Percentiles rank a stretch among this genome's conserved stretches.
These are phyloP conservation scores for Boletus vinaceobasis DNA, from an alignment of 768 basidiomycete species.

Conservation along the genomic window DNA sequence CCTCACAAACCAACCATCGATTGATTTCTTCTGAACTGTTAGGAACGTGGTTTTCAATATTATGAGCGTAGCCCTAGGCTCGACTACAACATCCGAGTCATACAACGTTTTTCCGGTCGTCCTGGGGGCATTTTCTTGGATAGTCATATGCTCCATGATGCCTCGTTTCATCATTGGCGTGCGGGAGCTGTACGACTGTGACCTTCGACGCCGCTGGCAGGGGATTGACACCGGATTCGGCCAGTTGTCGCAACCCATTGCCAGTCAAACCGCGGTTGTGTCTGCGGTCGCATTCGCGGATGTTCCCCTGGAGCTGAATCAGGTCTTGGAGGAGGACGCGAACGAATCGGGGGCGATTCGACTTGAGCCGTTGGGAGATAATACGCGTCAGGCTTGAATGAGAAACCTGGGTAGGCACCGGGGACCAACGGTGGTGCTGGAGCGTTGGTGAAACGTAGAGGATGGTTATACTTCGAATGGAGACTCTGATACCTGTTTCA, in stretches of 20 bases:
- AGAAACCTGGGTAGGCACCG: background rate
- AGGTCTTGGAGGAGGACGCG: too few species aligned
- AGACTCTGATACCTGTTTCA: background rate
- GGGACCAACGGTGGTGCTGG: background rate
- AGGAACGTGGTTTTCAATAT: background rate
- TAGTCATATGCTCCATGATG: background rate
- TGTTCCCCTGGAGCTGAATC: too few species aligned
- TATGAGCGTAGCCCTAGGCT: too few species aligned
- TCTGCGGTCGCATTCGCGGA: too few species aligned
- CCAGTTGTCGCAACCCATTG: background rate
- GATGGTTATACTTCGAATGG: background rate
- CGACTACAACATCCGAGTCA: too few species aligned
- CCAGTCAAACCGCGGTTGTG: too few species aligned
- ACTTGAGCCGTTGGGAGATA: background rate
- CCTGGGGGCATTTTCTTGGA: background rate
- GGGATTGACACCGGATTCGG: conserved; percentile 7
- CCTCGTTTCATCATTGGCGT: conserved; percentile 10
- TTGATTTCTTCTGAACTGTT: too few species aligned
- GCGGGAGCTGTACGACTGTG: background rate
- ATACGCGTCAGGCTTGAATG: background rate
- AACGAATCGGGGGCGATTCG: background rate
- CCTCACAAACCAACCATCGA: background rate
- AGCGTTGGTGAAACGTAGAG: background rate
- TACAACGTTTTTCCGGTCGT: too few species aligned
- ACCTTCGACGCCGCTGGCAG: background rate